Conservation (phyloP, 2,329 filamentous ascomycete genomes). For the Fusarium pseudograminearum region DNA sequence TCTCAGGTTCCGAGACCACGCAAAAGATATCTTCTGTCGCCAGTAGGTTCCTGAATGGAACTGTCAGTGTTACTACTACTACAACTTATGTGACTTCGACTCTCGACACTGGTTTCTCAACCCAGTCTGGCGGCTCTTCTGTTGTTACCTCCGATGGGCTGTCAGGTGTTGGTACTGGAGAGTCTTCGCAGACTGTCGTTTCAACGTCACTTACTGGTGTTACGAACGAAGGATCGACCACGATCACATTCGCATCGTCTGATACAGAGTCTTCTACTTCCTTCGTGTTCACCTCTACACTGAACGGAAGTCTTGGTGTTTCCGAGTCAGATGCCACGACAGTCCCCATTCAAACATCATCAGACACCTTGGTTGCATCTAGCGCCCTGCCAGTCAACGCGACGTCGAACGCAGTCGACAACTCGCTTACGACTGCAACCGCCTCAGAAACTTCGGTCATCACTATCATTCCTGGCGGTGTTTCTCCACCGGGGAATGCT, state of each 20-base stretch:
- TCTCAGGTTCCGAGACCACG: not conserved
- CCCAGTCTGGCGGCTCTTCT: not conserved
- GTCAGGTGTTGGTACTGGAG: conserved; percentile 3
- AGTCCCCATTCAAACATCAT: not conserved
- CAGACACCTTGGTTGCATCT: conserved; percentile 12
- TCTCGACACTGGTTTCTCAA: not conserved
- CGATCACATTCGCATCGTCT: not conserved
- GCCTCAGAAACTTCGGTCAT: conserved; percentile 27
- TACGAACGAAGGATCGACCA: not conserved
- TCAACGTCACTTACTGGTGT: conserved; percentile 4
- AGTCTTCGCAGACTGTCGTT: not conserved
- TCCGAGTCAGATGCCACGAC: conserved; percentile 5
- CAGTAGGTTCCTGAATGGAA: not conserved
- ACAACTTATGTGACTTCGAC: conserved; percentile 20
- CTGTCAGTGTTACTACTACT: conserved; percentile 12
- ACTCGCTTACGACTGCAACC: conserved; percentile 21
- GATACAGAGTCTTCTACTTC: conserved; percentile 11
- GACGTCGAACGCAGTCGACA: conserved; percentile 3
- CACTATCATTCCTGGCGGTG: conserved; percentile 34
- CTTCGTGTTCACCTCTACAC: not conserved
- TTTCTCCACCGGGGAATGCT: conserved; percentile 18
- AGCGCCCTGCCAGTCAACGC: conserved; percentile 17
- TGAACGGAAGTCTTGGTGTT: conserved; percentile 1
- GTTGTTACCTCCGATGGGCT: not conserved
- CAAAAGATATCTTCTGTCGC: not conserved